These are phyloP conservation scores for Mycena belliarum DNA, from an alignment of 768 basidiomycete species.

Conservation along the genomic window DNA sequence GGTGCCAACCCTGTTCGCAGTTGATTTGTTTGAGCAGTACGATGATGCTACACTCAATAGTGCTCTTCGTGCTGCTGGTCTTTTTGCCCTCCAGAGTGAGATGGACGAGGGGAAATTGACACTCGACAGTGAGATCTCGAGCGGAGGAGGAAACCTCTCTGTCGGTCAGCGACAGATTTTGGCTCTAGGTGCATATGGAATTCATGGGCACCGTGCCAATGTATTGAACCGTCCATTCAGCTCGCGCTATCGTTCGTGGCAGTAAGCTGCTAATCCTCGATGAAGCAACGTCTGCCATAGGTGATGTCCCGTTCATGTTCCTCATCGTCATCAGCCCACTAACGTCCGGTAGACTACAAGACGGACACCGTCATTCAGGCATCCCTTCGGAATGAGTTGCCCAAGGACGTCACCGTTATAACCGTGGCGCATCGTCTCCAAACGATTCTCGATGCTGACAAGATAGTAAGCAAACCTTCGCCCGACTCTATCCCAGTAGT, in stretches of 20 bases:
- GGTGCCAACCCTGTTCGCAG: no score
- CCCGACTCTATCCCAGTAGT: neutral
- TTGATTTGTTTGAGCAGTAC: constrained; percentile 49
- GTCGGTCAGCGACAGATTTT: constrained; percentile 53
- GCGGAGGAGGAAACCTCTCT: constrained; percentile 34
- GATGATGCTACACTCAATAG: constrained; percentile 42
- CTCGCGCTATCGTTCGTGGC: constrained; percentile 21
- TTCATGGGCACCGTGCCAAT: neutral
- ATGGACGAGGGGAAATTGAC: constrained; percentile 29
- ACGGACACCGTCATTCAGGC: constrained; percentile 48
- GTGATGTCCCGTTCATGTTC: neutral
- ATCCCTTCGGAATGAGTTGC: constrained; percentile 39
- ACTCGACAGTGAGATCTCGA: constrained; percentile 33
- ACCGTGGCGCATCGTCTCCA: constrained; percentile 32
- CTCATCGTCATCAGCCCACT: neutral
- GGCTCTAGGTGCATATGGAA: constrained; percentile 35
- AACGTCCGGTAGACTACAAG: constrained; percentile 23
- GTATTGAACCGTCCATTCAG: neutral
- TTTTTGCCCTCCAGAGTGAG: constrained; percentile 37
- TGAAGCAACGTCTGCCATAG: constrained; percentile 14
- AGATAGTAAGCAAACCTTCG: constrained; percentile 26
- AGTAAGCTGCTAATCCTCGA: constrained; percentile 27
- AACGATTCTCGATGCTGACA: constrained; percentile 36
- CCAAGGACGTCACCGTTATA: constrained; percentile 34
- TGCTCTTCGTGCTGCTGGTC: constrained; percentile 38